These are phyloP conservation scores for Penicillium angulare DNA, from an alignment of 495 filamentous ascomycete species.

Conservation along the genomic window DNA sequence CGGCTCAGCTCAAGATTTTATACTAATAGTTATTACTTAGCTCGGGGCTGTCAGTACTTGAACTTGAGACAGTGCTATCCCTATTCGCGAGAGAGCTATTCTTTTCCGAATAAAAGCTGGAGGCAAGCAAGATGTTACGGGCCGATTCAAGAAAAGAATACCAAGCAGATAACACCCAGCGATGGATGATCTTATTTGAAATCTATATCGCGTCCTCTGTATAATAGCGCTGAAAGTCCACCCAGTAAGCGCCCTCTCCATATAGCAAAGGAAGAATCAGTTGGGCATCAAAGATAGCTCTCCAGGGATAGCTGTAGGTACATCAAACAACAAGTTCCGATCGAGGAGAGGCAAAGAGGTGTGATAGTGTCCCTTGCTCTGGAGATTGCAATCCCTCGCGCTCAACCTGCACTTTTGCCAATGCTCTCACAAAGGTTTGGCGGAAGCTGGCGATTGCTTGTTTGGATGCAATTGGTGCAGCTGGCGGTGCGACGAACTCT, in stretches of 20 bases:
- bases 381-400: background rate
- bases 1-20: no score
- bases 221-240: slow-evolving; percentile 1
- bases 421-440: slow-evolving; percentile 3
- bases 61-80: no score
- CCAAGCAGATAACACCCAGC: no score
- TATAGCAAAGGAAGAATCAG: slow-evolving; percentile 2
- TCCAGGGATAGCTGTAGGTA: slow-evolving; percentile 6
- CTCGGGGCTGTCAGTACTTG: no score
- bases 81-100: no score
- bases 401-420: background rate
- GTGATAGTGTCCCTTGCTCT: background rate
- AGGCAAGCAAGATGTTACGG: no score
- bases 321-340: slow-evolving; percentile 5
- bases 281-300: slow-evolving; percentile 4
- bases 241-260: slow-evolving; percentile 1
- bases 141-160: no score
- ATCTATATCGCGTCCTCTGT: background rate
- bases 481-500: slow-evolving; percentile 5
- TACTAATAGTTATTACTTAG: no score
- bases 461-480: slow-evolving; percentile 1
- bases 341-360: slow-evolving; percentile 3
- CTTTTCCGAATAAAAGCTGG: no score
- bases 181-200: background rate
- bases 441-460: slow-evolving; percentile 1